These are phyloP conservation scores for Trebouxia sp. DNA, from an alignment of 139 green algal genomes.

Conservation along the genomic window DNA sequence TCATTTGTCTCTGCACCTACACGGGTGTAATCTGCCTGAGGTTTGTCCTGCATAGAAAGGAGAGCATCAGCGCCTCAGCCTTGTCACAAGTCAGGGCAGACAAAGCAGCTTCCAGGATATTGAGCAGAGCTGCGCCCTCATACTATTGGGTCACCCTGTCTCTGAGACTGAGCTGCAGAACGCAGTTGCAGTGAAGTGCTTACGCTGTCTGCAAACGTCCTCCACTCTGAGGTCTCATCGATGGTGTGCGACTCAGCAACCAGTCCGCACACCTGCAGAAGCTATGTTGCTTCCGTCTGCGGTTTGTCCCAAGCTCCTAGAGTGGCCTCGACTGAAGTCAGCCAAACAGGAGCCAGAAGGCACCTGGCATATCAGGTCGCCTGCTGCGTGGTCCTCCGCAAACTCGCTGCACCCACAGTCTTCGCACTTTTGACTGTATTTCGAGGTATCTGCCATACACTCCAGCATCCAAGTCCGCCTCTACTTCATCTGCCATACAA, in stretches of 20 bases:
- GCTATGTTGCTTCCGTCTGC: neutral
- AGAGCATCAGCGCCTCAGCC: too few species aligned
- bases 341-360: neutral
- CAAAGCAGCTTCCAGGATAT: neutral
- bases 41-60: slow-evolving; percentile 74
- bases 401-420: slow-evolving; percentile 74
- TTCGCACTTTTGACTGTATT: slow-evolving; percentile 60
- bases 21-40: slow-evolving; percentile 73
- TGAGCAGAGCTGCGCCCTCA: neutral
- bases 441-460: slow-evolving; percentile 36
- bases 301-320: neutral
- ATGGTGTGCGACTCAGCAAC: slow-evolving; percentile 89
- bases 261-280: slow-evolving; percentile 78
- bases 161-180: too few species aligned
- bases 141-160: too few species aligned
- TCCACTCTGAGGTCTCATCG: slow-evolving; percentile 94
- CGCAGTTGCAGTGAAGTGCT: neutral
- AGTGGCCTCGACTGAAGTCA: neutral
- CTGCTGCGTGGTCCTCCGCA: slow-evolving; percentile 73
- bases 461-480: too few species aligned
- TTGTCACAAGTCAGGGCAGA: neutral
- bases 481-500: too few species aligned
- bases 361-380: slow-evolving; percentile 74
- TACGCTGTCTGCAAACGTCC: slow-evolving; percentile 93
- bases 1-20: slow-evolving; percentile 85